Percentiles rank a stretch among this genome's conserved stretches.
These are phyloP conservation scores for Pichia sorboxylosa DNA, from an alignment of 1,139 yeast species.

Conservation along the genomic window DNA sequence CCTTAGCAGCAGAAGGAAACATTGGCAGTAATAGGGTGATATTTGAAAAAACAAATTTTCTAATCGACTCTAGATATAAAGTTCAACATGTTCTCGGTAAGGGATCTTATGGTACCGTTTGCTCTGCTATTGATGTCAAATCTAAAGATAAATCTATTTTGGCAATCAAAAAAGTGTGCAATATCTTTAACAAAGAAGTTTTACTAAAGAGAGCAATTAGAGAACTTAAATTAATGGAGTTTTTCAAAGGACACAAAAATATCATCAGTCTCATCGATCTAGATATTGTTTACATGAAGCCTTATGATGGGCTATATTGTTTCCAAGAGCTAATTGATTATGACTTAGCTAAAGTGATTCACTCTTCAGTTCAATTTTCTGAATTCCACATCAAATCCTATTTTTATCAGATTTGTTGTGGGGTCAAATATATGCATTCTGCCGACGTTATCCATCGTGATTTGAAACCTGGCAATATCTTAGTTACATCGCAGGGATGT, in stretches of 20 bases:
- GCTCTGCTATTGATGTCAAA: constrained; percentile 59
- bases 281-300: constrained; percentile 52
- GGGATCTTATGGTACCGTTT: constrained; percentile 86
- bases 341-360: constrained; percentile 69
- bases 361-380: constrained; percentile 66
- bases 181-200: constrained; percentile 53
- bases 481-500: constrained; percentile 93
- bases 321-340: constrained; percentile 71
- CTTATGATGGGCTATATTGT: constrained; percentile 79
- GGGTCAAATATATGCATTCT: constrained; percentile 85
- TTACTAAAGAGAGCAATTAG: constrained; percentile 65
- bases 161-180: constrained; percentile 73
- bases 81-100: constrained; percentile 60
- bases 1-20: too few relatives aligned
- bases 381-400: constrained; percentile 73
- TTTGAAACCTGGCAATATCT: constrained; percentile 82
- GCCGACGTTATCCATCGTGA: constrained; percentile 94
- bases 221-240: constrained; percentile 66
- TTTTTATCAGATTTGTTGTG: constrained; percentile 78
- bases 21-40: too few relatives aligned
- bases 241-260: constrained; percentile 72
- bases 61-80: constrained; percentile 53
- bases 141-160: constrained; percentile 24
- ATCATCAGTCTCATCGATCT: constrained; percentile 64
- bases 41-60: constrained; percentile 25